These are phyloP conservation scores for Takakia lepidozioides DNA, from an alignment of 225 moss, liverwort and hornwort genomes.

Conservation along the genomic window DNA sequence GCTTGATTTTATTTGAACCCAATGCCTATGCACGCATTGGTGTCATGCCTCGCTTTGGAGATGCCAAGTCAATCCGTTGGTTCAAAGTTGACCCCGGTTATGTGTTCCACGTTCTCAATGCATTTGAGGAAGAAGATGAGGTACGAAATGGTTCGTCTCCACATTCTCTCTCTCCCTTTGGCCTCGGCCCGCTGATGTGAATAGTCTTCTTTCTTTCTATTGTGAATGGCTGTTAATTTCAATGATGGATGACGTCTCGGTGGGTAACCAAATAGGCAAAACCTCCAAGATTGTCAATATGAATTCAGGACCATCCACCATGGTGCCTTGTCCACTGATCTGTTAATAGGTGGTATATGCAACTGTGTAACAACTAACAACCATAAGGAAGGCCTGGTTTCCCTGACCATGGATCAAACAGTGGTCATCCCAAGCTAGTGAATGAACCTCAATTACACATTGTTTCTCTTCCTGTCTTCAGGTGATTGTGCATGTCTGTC, in stretches of 20 bases:
- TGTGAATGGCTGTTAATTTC: background rate
- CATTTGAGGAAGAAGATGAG: constrained; percentile 10
- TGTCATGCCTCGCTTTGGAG: constrained; percentile 5
- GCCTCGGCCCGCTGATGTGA: background rate
- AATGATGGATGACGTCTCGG: background rate
- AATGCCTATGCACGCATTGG: constrained; percentile 3
- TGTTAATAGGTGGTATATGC: too few species aligned
- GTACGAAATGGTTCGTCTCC: too few species aligned
- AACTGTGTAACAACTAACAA: too few species aligned
- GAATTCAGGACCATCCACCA: background rate
- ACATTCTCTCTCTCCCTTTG: too few species aligned
- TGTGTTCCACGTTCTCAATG: constrained; percentile 2
- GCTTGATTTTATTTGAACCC: background rate
- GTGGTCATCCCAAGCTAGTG: too few species aligned
- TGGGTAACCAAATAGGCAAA: background rate
- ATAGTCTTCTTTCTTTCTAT: background rate
- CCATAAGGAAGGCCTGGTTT: too few species aligned
- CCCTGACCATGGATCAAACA: too few species aligned
- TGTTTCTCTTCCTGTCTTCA: background rate
- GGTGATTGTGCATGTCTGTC: background rate
- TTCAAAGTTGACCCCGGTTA: constrained; percentile 1
- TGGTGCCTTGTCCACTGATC: background rate
- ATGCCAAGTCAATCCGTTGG: constrained; percentile 3
- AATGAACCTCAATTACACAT: background rate
- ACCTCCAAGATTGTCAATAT: background rate